phyloP scores from a whole-genome alignment of 768 basidiomycete genomes.

The Boletus coccyginus region DNA sequence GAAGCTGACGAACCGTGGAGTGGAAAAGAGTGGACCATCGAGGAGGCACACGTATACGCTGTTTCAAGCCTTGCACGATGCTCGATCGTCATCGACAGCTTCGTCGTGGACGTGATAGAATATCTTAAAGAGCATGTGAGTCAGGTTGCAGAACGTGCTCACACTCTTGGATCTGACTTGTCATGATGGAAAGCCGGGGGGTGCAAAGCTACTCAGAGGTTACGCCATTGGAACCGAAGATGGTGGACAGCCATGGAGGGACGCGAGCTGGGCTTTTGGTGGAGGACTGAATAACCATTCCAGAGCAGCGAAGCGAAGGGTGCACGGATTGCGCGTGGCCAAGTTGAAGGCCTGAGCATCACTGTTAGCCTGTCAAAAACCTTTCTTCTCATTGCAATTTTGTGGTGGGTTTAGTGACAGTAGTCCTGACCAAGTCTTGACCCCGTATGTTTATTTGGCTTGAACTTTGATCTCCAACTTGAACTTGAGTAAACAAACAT shows the following conservation, averaged over 20 bases:
- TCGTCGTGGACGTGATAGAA: constrained; percentile 3
- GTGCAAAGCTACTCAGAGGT: not conserved
- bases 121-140: constrained; percentile 12
- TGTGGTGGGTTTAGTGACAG: not conserved
- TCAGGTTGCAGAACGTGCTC: not conserved
- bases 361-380: not conserved
- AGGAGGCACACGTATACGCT: not conserved
- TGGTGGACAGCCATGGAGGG: not conserved
- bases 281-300: constrained; percentile 11
- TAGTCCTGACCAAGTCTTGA: not conserved
- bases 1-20: not conserved
- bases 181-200: constrained; percentile 1
- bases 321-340: constrained; percentile 4
- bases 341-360: not conserved
- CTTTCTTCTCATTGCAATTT: not conserved
- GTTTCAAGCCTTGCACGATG: not conserved
- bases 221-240: not conserved
- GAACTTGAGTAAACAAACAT: not conserved
- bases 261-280: constrained; percentile 10
- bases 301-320: not conserved
- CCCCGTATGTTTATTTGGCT: not conserved
- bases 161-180: not conserved
- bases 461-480: not conserved
- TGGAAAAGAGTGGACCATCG: constrained; percentile 5
- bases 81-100: constrained; percentile 7